These are phyloP conservation scores for Dysphania ambrosioides DNA, from an alignment of 148 eudicot genomes.

Conservation along the genomic window DNA sequence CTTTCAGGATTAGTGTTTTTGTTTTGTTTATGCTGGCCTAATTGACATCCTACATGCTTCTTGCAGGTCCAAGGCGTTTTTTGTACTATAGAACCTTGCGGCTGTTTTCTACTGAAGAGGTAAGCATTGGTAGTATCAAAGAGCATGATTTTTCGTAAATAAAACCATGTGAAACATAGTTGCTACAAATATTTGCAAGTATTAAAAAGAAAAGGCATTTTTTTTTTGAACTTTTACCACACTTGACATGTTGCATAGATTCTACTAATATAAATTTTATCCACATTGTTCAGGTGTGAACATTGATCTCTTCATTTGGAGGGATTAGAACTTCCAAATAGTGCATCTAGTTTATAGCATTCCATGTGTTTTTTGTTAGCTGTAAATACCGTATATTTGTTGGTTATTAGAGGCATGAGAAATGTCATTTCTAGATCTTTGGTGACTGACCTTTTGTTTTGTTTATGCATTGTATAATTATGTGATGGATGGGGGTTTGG, in stretches of 20 bases:
- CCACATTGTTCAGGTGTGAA: neutral
- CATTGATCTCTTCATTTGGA: neutral
- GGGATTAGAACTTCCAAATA: neutral
- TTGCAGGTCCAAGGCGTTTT: constrained; percentile 67
- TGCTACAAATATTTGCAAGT: too few relatives aligned
- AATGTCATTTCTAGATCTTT: neutral
- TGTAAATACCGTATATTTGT: neutral
- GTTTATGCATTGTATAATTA: neutral
- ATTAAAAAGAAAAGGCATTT: too few relatives aligned
- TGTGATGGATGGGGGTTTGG: neutral
- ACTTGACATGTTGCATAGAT: neutral
- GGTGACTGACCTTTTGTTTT: neutral
- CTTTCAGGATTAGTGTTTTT: neutral
- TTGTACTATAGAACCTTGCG: constrained; percentile 58
- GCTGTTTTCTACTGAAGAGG: constrained; percentile 74
- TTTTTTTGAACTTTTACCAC: neutral
- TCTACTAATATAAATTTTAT: neutral
- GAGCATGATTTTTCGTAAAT: too few relatives aligned
- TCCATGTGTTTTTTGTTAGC: neutral
- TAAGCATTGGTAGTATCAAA: constrained; percentile 27
- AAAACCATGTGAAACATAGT: too few relatives aligned
- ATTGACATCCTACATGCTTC: constrained; percentile 14
- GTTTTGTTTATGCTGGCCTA: neutral
- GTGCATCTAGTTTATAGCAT: neutral
- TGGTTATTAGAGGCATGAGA: neutral